A percentile compares a stretch with the other conserved stretches of the same genome.
phyloP scores from a whole-genome alignment of 345 rosid genomes.

The Aurinia saxatilis region DNA sequence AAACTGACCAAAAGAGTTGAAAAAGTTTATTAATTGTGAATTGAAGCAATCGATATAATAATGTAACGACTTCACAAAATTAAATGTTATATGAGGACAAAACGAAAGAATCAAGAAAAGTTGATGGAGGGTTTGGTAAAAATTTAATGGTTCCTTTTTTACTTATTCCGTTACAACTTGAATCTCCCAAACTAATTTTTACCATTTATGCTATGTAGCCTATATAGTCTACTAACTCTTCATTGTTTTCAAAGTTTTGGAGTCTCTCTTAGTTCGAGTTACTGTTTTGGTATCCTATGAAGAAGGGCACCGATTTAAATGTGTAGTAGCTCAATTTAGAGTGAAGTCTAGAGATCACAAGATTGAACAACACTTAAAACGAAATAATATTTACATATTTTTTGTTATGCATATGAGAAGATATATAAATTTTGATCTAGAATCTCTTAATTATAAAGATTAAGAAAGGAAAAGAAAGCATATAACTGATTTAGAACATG shows the following conservation, averaged over 20 bases:
- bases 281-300: slow-evolving; percentile 15
- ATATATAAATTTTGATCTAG: no score
- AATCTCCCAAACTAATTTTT: slow-evolving; percentile 3
- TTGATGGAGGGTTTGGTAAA: slow-evolving; percentile 21
- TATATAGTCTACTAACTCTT: background rate
- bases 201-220: slow-evolving; percentile 1
- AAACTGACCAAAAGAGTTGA: slow-evolving; percentile 18
- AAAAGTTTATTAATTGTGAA: slow-evolving; percentile 9
- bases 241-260: background rate
- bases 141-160: slow-evolving; percentile 8
- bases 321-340: background rate
- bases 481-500: no score
- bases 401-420: no score
- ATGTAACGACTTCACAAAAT: slow-evolving; percentile 22
- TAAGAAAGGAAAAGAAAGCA: no score
- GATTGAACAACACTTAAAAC: no score
- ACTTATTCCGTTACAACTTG: background rate
- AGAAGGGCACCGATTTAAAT: background rate
- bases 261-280: background rate
- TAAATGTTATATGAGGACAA: slow-evolving; percentile 26
- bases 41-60: slow-evolving; percentile 4
- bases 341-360: no score
- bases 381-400: no score
- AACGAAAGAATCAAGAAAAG: slow-evolving; percentile 19
- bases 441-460: no score